A percentile compares a stretch with the other conserved stretches of the same genome.
These are phyloP conservation scores for Kwoniella europaea DNA, from an alignment of 768 basidiomycete species.

Conservation along the genomic window DNA sequence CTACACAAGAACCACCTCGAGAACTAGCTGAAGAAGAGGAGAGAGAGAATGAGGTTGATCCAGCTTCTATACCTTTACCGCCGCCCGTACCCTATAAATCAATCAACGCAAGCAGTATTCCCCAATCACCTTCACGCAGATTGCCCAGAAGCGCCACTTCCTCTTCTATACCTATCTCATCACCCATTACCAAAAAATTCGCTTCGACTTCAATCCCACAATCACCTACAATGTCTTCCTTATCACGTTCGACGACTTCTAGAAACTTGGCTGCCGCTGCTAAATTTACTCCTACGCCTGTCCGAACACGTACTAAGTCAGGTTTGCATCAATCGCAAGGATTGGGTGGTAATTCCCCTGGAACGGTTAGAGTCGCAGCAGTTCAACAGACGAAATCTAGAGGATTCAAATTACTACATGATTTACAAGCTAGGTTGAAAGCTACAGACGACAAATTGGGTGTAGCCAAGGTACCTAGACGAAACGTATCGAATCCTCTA, in stretches of 20 bases:
- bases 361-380: slow-evolving; percentile 11
- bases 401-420: slow-evolving; percentile 44
- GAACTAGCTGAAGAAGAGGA: slow-evolving; percentile 31
- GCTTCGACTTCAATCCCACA: slow-evolving; percentile 25
- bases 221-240: slow-evolving; percentile 36
- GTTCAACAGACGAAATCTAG: slow-evolving; percentile 37
- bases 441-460: slow-evolving; percentile 51
- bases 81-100: slow-evolving; percentile 10
- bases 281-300: slow-evolving; percentile 31
- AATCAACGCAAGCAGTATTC: slow-evolving; percentile 12
- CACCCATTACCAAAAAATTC: slow-evolving; percentile 9
- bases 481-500: slow-evolving; percentile 44
- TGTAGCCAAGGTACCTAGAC: slow-evolving; percentile 35
- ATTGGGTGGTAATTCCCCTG: slow-evolving; percentile 14
- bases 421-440: slow-evolving; percentile 46
- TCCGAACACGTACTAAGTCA: slow-evolving; percentile 21
- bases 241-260: slow-evolving; percentile 40
- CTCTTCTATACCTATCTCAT: slow-evolving; percentile 11
- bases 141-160: slow-evolving; percentile 21
- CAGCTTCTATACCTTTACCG: slow-evolving; percentile 20
- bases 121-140: slow-evolving; percentile 33
- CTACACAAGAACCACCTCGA: slow-evolving; percentile 28
- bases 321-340: slow-evolving; percentile 12
- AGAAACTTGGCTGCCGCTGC: slow-evolving; percentile 42
- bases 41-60: slow-evolving; percentile 3